Evolutionary conservation across 163 green algal species (phyloP).

Genomic region (Trebouxia gelatinosa): DNA sequence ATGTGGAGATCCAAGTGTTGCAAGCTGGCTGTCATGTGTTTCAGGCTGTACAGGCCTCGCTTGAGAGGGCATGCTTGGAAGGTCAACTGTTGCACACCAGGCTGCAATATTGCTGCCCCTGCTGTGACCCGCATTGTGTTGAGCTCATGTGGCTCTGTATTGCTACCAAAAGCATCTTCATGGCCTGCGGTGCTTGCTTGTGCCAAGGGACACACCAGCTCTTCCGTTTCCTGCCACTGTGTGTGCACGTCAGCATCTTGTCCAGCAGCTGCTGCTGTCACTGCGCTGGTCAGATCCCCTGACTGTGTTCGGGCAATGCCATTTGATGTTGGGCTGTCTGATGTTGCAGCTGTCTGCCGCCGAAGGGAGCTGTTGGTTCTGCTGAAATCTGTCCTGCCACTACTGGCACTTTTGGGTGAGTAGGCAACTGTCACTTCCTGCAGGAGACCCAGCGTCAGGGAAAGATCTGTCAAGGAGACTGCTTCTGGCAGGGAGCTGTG

Average conservation of each 20-base stretch:
- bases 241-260: conserved; percentile 11
- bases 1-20: conserved; percentile 25
- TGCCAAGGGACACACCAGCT: conserved; percentile 36
- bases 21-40: conserved; percentile 20
- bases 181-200: background rate
- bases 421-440: conserved; percentile 34
- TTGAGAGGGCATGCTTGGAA: conserved; percentile 47
- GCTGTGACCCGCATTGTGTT: background rate
- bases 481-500: conserved; percentile 32
- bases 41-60: conserved; percentile 45
- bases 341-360: background rate
- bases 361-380: background rate
- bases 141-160: background rate
- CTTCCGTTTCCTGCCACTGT: conserved; percentile 47
- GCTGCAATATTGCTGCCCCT: conserved; percentile 31
- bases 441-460: conserved; percentile 39
- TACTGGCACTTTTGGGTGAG: conserved; percentile 10
- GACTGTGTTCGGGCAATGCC: background rate
- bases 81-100: conserved; percentile 38
- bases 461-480: conserved; percentile 30
- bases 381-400: conserved; percentile 5
- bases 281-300: background rate
- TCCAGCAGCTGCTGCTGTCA: background rate
- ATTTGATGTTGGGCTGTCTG: background rate
- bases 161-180: background rate